Conservation (phyloP, 306 rosid genomes). For the Gillenia trifoliata region DNA sequence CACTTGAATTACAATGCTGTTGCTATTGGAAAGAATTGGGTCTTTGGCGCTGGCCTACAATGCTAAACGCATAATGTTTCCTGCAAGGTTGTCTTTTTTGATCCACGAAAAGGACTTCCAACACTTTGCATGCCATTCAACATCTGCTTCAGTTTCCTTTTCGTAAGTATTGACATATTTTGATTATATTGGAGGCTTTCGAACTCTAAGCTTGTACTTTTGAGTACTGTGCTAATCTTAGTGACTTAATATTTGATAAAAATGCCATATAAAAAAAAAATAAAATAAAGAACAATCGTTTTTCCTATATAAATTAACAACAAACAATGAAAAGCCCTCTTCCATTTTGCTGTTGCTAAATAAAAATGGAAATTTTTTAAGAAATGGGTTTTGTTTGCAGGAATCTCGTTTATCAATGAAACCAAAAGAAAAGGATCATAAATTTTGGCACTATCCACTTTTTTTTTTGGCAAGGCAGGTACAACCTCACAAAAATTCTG, state of each 20-base stretch:
- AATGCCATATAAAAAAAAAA: neutral
- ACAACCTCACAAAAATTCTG: slow-evolving; percentile 22
- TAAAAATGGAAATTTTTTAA: neutral
- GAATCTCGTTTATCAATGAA: slow-evolving; percentile 8
- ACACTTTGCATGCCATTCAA: neutral
- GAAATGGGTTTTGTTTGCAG: neutral
- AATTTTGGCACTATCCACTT: slow-evolving; percentile 14
- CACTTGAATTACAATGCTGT: neutral
- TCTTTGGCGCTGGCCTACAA: slow-evolving; percentile 11
- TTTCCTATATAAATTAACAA: no score
- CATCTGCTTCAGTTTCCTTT: no score
- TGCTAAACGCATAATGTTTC: neutral
- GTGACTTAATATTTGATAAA: neutral
- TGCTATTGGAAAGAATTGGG: neutral
- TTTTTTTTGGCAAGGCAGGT: slow-evolving; percentile 14
- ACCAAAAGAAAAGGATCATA: slow-evolving; percentile 19
- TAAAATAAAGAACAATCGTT: neutral
- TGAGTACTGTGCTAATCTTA: no score
- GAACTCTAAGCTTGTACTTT: no score
- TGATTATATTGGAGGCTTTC: no score
- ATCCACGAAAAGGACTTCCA: neutral
- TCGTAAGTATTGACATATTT: no score
- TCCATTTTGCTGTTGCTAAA: neutral
- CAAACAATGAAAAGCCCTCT: no score
- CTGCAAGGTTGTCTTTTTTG: neutral